Conservation (phyloP, 768 basidiomycete genomes). For the Russula olivacea region DNA sequence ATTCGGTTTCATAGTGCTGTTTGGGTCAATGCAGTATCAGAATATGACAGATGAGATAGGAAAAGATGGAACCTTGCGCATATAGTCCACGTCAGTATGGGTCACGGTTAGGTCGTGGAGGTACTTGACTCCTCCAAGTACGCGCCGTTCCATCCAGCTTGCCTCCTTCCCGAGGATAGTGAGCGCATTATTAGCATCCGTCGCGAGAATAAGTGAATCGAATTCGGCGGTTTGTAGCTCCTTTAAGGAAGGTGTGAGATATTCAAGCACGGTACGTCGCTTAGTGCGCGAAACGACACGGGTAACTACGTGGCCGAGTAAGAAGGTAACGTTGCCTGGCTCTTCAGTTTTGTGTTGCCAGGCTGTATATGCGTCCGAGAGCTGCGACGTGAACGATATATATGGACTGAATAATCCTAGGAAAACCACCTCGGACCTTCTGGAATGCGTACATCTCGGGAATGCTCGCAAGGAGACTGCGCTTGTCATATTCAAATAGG, state of each 20-base stretch:
- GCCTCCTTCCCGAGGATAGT: constrained; percentile 38
- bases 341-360: constrained; percentile 30
- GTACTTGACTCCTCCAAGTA: constrained; percentile 43
- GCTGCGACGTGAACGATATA: constrained; percentile 12
- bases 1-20: constrained; percentile 40
- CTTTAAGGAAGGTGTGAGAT: constrained; percentile 16
- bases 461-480: constrained; percentile 32
- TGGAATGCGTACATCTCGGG: constrained; percentile 35
- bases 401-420: background rate
- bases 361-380: constrained; percentile 31
- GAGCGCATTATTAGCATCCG: constrained; percentile 41
- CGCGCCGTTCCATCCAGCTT: constrained; percentile 35
- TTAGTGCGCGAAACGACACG: constrained; percentile 26
- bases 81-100: constrained; percentile 43
- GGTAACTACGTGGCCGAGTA: constrained; percentile 28
- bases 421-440: constrained; percentile 24
- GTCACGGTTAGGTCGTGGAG: constrained; percentile 47
- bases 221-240: constrained; percentile 25
- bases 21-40: background rate
- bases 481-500: constrained; percentile 33
- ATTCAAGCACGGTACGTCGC: constrained; percentile 28
- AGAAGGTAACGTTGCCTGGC: constrained; percentile 30
- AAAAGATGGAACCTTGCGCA: constrained; percentile 36
- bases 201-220: constrained; percentile 43
- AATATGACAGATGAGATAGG: background rate